These are phyloP conservation scores for Aspergillus fumigatiaffinis DNA, from an alignment of 2,329 filamentous ascomycete species.

Conservation along the genomic window DNA sequence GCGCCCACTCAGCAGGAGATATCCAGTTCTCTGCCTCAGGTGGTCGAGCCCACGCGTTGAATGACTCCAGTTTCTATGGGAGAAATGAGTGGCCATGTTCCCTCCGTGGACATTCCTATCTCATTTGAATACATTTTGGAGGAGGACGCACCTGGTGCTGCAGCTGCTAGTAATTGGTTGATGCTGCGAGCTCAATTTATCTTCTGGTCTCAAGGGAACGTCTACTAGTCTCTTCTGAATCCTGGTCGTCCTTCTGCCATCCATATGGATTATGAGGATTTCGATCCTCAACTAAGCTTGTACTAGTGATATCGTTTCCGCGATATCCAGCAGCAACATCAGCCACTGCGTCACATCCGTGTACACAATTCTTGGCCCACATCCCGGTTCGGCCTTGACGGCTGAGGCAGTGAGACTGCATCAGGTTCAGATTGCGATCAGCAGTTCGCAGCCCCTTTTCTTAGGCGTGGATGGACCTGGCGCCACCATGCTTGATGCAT, in stretches of 20 bases:
- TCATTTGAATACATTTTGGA: not conserved
- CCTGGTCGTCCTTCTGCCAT: not conserved
- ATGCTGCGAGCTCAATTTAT: not conserved
- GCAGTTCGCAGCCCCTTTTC: not conserved
- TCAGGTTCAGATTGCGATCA: not conserved
- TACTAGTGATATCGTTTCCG: not conserved
- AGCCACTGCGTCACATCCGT: not conserved
- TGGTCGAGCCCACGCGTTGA: not conserved
- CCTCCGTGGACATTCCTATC: not conserved
- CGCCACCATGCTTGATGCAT: not conserved
- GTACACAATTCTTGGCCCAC: not conserved
- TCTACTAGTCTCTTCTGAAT: not conserved
- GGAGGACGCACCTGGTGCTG: not conserved
- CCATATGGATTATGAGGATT: not conserved
- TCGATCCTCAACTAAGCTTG: not conserved
- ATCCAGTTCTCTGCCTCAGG: not conserved
- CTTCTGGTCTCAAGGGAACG: not conserved
- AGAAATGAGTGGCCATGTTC: not conserved
- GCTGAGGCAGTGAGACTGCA: not conserved
- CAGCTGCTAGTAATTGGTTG: not conserved
- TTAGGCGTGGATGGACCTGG: not conserved
- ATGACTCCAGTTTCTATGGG: not conserved
- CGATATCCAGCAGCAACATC: not conserved
- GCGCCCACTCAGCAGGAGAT: not conserved
- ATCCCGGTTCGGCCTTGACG: not conserved